Base-by-base conservation (phyloP, 306 rosid species). In the Vachellia pachyceras region DNA sequence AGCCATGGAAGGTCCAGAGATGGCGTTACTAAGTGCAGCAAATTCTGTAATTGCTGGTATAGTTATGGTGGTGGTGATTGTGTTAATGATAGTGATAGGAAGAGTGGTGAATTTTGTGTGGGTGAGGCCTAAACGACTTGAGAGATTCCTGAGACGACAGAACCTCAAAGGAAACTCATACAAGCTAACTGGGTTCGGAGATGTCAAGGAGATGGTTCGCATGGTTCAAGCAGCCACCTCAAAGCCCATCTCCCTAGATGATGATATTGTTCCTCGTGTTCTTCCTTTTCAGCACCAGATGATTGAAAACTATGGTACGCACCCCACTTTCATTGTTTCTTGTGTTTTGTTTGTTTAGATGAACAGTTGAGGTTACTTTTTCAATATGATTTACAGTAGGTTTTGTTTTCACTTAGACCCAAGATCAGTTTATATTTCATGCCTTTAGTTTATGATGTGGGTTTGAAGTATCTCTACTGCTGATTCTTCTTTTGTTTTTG, bases 131-230 rank as follows among this genome's bases (percentile, higher is more conserved):
- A 78, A 72, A 69, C 57, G 55, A 40, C 3, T 39, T 0, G 79
- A 78, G 71, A 83, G 82, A 75, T 64, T 1, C 23, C 79, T 83
- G 23, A 78, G 71, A 66, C 12, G 44, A 23, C 79, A 83, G 12
- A 81, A 73, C 23, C 70, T 77, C 1, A 63, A 25, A 10, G 82
- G 86, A 17, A 83, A 64, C 45, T 33, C 86, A 1, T 83, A 83
- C 71, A 72, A 2, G 20, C 0, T 69, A 29, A 29, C 33, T 72
- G 22, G 41, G 8, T 64, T 72, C 15, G 86, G 86, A 64, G 86
- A 83, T 54, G 12, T 72, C 2, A 83, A 65, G 46, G 45, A 44
- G 17, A 11, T 42, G 5, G 1, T 6, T 4, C 36, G 2, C 3
- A 47, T 47, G 82, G 2, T n/a, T 0, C 3, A 5, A 46, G 42